phyloP scores from a whole-genome alignment of 805 yeast species.

The Pichia occidentalis region DNA sequence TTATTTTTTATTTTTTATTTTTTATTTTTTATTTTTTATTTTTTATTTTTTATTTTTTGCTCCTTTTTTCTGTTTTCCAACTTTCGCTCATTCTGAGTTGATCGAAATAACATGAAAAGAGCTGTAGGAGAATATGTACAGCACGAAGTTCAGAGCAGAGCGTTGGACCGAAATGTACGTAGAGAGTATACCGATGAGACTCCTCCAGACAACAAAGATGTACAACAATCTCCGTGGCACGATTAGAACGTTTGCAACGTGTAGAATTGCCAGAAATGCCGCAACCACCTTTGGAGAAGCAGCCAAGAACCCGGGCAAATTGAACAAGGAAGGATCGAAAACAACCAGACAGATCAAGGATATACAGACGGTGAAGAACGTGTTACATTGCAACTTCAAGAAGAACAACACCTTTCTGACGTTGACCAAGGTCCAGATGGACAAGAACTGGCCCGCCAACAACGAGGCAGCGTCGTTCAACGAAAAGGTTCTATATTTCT shows the following conservation, averaged over 20 bases:
- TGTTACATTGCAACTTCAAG: slow-evolving; percentile 68
- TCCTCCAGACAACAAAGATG: slow-evolving; percentile 1
- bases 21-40: no score
- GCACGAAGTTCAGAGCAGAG: no score
- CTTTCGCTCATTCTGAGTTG: no score
- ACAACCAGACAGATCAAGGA: slow-evolving; percentile 15
- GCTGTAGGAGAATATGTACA: no score
- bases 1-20: no score
- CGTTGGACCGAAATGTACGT: no score
- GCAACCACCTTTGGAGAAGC: slow-evolving; percentile 26
- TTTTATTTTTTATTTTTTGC: no score
- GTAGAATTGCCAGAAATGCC: neutral
- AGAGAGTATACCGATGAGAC: slow-evolving; percentile 4
- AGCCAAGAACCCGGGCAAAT: slow-evolving; percentile 14
- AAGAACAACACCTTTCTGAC: slow-evolving; percentile 81
- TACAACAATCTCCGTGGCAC: slow-evolving; percentile 3
- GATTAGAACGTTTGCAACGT: slow-evolving; percentile 6
- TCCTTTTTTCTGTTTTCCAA: no score
- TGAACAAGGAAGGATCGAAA: slow-evolving; percentile 7
- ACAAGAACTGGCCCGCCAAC: slow-evolving; percentile 48
- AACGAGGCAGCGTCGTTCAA: slow-evolving; percentile 52
- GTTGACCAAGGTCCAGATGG: slow-evolving; percentile 63
- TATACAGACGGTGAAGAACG: slow-evolving; percentile 48
- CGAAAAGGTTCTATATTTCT: slow-evolving; percentile 68
- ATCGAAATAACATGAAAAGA: no score